Percentiles rank a stretch among this genome's conserved stretches.
Evolutionary conservation across 345 rosid species (phyloP).

Genomic region (Acer saccharum): DNA sequence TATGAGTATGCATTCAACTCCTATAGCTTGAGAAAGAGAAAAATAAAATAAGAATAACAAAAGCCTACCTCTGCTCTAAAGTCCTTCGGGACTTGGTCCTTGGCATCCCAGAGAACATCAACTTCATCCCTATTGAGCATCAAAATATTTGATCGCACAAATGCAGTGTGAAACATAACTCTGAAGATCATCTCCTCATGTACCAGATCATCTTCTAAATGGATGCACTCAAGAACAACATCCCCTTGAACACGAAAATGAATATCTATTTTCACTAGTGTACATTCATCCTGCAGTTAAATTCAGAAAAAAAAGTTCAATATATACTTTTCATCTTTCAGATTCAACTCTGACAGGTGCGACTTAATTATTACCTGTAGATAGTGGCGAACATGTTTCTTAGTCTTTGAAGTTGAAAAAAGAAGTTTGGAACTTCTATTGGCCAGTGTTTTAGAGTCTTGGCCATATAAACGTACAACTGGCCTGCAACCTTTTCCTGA

Average conservation of each 20-base stretch:
- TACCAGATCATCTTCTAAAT: conserved; percentile 69
- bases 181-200: conserved; percentile 83
- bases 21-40: conserved; percentile 41
- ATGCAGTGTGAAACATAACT: conserved; percentile 91
- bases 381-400: conserved; percentile 63
- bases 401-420: conserved; percentile 67
- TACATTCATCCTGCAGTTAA: conserved; percentile 76
- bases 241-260: conserved; percentile 92
- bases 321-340: conserved; percentile 14
- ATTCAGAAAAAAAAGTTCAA: conserved; percentile 27
- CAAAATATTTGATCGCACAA: conserved; percentile 77
- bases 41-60: conserved; percentile 30
- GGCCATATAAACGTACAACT: conserved; percentile 80
- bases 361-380: conserved; percentile 56
- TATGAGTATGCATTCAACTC: conserved; percentile 71
- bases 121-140: conserved; percentile 75
- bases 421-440: conserved; percentile 87
- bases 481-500: conserved; percentile 88
- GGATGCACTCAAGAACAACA: conserved; percentile 91
- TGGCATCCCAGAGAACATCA: conserved; percentile 87
- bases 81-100: conserved; percentile 74
- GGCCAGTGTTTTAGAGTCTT: conserved; percentile 71
- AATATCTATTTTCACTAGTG: conserved; percentile 76
- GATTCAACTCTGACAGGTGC: conserved; percentile 14
- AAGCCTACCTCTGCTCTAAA: conserved; percentile 89